Evolutionary conservation across 345 rosid genomes (phyloP).

Genomic region (Brassica rapa): DNA sequence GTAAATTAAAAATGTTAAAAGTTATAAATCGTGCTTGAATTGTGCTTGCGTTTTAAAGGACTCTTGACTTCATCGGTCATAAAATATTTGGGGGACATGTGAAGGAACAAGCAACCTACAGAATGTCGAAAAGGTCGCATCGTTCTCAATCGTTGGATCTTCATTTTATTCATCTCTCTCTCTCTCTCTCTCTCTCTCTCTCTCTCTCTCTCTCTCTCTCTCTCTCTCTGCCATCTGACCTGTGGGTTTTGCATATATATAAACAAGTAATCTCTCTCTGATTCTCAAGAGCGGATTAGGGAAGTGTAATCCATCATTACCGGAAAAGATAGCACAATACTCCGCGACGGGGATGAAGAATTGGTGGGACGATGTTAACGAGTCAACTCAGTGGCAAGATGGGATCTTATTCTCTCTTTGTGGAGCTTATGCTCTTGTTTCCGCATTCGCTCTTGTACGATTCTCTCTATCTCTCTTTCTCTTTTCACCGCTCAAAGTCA

Average conservation of each 20-base stretch:
- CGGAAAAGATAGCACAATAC: neutral
- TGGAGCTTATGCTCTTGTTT: constrained; percentile 90
- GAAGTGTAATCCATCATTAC: neutral
- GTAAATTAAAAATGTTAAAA: neutral
- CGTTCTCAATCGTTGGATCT: constrained; percentile 31
- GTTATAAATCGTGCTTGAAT: neutral
- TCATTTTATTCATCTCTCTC: neutral
- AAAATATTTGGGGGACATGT: constrained; percentile 28
- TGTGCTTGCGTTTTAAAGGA: neutral
- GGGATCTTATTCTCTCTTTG: constrained; percentile 88
- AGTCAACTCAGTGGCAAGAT: constrained; percentile 86
- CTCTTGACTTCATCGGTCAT: neutral
- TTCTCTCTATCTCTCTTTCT: constrained; percentile 3
- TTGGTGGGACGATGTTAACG: constrained; percentile 93
- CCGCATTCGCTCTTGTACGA: constrained; percentile 71
- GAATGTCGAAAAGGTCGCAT: constrained; percentile 13
- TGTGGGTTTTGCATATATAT: constrained; percentile 28
- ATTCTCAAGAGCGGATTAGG: constrained; percentile 14
- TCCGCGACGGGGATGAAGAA: constrained; percentile 30
- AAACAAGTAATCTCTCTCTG: constrained; percentile 26
- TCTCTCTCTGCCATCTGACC: constrained; percentile 26
- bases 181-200: constrained; percentile 11
- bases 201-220: too few species aligned
- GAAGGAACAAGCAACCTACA: constrained; percentile 18
- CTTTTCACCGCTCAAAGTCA: neutral